Conservation (phyloP, 2,329 filamentous ascomycete species). For the Penicillium sp. region DNA sequence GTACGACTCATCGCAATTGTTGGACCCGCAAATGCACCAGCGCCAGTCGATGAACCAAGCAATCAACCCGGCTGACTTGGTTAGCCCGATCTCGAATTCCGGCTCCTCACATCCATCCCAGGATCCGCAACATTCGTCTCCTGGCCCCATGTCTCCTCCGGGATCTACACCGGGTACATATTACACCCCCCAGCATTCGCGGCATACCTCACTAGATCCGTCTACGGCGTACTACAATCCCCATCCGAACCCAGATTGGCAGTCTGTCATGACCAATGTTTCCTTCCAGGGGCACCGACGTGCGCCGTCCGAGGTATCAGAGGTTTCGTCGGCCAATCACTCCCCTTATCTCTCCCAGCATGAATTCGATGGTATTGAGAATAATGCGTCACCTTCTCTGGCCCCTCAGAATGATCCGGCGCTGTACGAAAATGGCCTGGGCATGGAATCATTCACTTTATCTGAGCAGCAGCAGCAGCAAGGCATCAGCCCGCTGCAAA, state of each 20-base stretch:
- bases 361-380: constrained; percentile 75
- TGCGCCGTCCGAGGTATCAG: constrained; percentile 86
- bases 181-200: constrained; percentile 58
- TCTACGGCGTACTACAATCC: constrained; percentile 60
- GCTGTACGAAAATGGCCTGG: constrained; percentile 76
- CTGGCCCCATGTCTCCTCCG: constrained; percentile 57
- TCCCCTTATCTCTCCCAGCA: constrained; percentile 79
- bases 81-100: constrained; percentile 52
- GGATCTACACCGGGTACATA: constrained; percentile 54
- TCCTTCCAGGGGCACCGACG: constrained; percentile 80
- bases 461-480: constrained; percentile 60
- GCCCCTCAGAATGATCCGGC: constrained; percentile 68
- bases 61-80: constrained; percentile 51
- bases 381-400: constrained; percentile 77
- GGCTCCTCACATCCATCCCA: constrained; percentile 61
- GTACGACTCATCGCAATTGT: constrained; percentile 41
- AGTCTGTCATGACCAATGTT: constrained; percentile 54
- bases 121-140: constrained; percentile 55
- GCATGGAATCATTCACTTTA: constrained; percentile 78
- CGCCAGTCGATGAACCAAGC: constrained; percentile 42
- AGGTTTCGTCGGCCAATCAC: constrained; percentile 80
- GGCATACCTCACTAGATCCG: constrained; percentile 63
- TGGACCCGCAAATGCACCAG: constrained; percentile 44
- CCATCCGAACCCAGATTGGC: constrained; percentile 59
- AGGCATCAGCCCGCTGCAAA: constrained; percentile 65